Percentiles rank a stretch among this genome's conserved stretches.
phyloP scores from a whole-genome alignment of 495 filamentous ascomycete genomes.

The Achaetomiella virescens region DNA sequence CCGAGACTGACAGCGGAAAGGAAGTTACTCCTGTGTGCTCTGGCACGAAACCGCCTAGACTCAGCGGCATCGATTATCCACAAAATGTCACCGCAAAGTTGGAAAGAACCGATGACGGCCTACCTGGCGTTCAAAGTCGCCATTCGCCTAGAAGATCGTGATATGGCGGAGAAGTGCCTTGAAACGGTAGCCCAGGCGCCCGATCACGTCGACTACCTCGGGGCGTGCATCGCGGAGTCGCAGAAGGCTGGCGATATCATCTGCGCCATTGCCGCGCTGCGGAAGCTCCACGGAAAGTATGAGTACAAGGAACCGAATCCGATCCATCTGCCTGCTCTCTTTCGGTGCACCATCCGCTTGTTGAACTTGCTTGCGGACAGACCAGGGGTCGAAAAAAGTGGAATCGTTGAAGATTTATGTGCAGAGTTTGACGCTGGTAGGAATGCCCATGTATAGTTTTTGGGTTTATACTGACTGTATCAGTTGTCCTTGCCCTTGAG shows the following conservation, averaged over 20 bases:
- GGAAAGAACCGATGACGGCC: constrained; percentile 55
- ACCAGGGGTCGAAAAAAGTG: constrained; percentile 21
- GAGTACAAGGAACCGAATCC: constrained; percentile 44
- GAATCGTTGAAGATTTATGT: constrained; percentile 48
- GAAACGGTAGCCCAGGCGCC: constrained; percentile 42
- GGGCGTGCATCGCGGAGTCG: constrained; percentile 72
- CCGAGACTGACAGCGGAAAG: constrained; percentile 35
- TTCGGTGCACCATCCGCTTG: constrained; percentile 59
- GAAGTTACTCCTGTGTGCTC: constrained; percentile 62
- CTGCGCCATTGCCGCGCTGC: constrained; percentile 52
- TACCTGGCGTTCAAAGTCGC: constrained; percentile 74
- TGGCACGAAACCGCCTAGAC: constrained; percentile 48
- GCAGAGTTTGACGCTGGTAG: constrained; percentile 58
- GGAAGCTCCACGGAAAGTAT: constrained; percentile 51
- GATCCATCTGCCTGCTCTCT: constrained; percentile 60
- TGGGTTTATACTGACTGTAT: constrained; percentile 18
- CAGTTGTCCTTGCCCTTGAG: constrained; percentile 43
- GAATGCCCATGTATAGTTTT: constrained; percentile 10
- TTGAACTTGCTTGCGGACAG: constrained; percentile 49
- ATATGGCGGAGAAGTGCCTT: constrained; percentile 54
- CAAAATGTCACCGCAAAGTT: constrained; percentile 51
- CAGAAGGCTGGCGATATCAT: constrained; percentile 55
- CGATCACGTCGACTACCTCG: constrained; percentile 55
- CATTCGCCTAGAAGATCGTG: constrained; percentile 50
- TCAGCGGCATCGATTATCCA: constrained; percentile 50